phyloP scores from a whole-genome alignment of 345 rosid genomes.

The Populus deltoides region DNA sequence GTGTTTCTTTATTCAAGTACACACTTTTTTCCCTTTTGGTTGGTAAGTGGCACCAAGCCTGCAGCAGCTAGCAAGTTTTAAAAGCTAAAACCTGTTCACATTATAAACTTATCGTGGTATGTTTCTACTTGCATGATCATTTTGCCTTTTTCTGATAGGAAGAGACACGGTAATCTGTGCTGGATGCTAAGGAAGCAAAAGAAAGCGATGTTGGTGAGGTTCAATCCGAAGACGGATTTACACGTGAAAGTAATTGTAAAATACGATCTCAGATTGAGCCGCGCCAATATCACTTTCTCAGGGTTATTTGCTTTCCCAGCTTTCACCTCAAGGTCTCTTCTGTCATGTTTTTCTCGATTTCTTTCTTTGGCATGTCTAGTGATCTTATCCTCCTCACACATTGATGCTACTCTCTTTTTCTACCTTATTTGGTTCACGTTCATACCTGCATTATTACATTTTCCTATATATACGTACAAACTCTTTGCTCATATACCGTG shows the following conservation, averaged over 20 bases:
- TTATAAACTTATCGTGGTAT: not conserved
- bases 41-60: constrained; percentile 17
- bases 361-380: not conserved
- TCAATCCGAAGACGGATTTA: constrained; percentile 92
- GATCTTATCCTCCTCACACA: not conserved
- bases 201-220: constrained; percentile 93
- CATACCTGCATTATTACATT: not conserved
- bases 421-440: too few relatives aligned
- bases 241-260: constrained; percentile 34
- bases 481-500: too few relatives aligned
- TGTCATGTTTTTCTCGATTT: not conserved
- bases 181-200: constrained; percentile 23
- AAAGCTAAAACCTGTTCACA: constrained; percentile 14
- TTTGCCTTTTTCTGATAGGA: not conserved
- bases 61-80: not conserved
- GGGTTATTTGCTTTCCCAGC: constrained; percentile 15
- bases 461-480: not conserved
- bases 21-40: constrained; percentile 4
- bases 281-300: constrained; percentile 87
- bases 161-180: not conserved
- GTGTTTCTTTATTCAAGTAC: constrained; percentile 21
- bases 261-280: constrained; percentile 94
- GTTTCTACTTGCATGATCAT: constrained; percentile 15
- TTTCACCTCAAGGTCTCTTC: not conserved
- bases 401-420: not conserved